A percentile compares a stretch with the other conserved stretches of the same genome.
phyloP scores from a whole-genome alignment of 257 asterid species.

The Nicotiana knightiana region DNA sequence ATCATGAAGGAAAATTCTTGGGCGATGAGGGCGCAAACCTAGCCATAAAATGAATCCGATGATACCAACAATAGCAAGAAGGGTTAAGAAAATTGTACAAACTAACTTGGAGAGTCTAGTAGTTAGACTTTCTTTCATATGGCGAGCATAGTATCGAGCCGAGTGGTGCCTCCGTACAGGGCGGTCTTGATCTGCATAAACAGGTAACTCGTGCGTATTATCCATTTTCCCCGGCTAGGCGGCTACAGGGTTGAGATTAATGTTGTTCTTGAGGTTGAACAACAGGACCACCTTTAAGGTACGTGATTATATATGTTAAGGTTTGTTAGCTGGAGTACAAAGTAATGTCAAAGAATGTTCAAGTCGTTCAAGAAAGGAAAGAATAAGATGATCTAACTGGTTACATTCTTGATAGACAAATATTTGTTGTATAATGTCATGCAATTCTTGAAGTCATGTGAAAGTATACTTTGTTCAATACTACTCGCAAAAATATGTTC shows the following conservation, averaged over 20 bases:
- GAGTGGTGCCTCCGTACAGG: constrained; percentile 57
- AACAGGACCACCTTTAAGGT: not conserved
- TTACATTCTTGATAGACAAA: not conserved
- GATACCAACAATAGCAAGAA: constrained; percentile 56
- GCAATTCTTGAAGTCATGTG: constrained; percentile 5
- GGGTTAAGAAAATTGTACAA: constrained; percentile 51
- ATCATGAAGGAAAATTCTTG: constrained; percentile 51
- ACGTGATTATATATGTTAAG: not conserved
- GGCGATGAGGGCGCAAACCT: constrained; percentile 87
- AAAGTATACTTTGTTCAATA: not conserved
- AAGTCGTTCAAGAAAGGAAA: not conserved
- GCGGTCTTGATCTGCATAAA: constrained; percentile 18
- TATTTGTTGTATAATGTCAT: not conserved
- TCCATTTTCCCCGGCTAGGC: constrained; percentile 12
- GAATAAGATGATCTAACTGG: not conserved
- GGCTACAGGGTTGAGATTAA: not conserved
- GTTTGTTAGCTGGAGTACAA: not conserved
- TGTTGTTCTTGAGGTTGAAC: not conserved
- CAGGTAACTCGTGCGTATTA: constrained; percentile 28
- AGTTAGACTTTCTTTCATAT: constrained; percentile 72
- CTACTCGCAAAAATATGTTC: not conserved
- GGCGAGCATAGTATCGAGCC: constrained; percentile 73
- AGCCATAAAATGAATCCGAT: constrained; percentile 81
- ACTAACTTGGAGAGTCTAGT: constrained; percentile 65
- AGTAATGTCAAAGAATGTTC: not conserved